Base-by-base conservation (phyloP, 2,329 filamentous ascomycete genomes). In the Xylaria sp. region DNA sequence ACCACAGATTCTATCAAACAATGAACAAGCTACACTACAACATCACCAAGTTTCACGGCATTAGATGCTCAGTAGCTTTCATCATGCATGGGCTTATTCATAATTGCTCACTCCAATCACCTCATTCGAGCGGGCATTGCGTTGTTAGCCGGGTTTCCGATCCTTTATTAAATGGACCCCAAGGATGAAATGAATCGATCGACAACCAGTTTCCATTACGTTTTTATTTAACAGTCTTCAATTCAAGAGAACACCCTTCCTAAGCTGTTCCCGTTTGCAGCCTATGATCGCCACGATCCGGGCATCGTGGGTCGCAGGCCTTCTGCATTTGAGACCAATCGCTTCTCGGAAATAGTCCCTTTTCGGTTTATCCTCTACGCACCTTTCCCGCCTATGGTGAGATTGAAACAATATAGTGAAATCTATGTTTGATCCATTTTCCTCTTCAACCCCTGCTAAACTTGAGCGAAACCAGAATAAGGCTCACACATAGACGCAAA, bases 181-280 rank as follows among this genome's bases (percentile, higher is more conserved):
- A 63, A 68, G 46, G 25, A 67, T 31, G 61, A 62, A 52, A 66
- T 68, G 46, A 66, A 67, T 23, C 63, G 67, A 69, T 65, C 61
- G 67, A 69, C 57, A 70, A 48, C 54, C 54, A 39, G 58, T 70
- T 72, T 69, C n/a, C 58, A 69, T 72, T 67, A 72, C 67, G 67
- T 72, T 65, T 67, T 70, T 59, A 37, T 57, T 67, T 69, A 51
- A 28, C 52, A 20, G 23, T 31, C 44, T 9, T 44, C 3, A 23
- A 31, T 12, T 51, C 34, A 12, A 50, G 18, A 25, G 23, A 65
- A 46, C 8, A 10, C 23, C 50, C 10, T 34, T 54, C 15, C 44
- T 48, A 9, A 41, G 56, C 23, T 20, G n/a, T 1, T 28, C 28
- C 50, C 34, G 7, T 4, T 18, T 55, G 59, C 20, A 39, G 51